A percentile compares a stretch with the other conserved stretches of the same genome.
Evolutionary conservation across 176 grass and related monocot genomes (phyloP).

Genomic region (Paspalum notatum): DNA sequence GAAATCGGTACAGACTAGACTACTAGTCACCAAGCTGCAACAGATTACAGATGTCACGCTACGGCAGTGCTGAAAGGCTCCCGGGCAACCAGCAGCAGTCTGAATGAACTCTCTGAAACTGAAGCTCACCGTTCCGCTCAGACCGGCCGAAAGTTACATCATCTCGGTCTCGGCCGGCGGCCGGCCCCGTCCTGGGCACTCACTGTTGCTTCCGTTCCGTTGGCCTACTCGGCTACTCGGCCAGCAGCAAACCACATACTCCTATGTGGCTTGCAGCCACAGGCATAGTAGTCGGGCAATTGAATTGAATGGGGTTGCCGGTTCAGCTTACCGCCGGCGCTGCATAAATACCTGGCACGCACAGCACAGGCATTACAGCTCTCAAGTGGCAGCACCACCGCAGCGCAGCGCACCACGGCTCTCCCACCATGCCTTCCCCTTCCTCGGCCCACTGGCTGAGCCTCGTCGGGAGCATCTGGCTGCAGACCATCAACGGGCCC

Average conservation of each 20-base stretch:
- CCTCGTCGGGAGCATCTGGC: conserved; percentile 94
- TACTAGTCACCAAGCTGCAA: background rate
- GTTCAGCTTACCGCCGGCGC: conserved; percentile 34
- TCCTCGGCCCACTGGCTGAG: conserved; percentile 80
- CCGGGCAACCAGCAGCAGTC: conserved; percentile 7
- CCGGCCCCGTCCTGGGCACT: background rate
- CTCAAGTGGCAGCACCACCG: conserved; percentile 38
- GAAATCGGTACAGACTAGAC: background rate
- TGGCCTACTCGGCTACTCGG: conserved; percentile 29
- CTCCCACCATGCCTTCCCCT: conserved; percentile 59
- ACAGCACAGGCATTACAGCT: conserved; percentile 35
- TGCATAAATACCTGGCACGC: conserved; percentile 62
- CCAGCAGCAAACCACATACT: conserved; percentile 60
- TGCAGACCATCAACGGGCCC: conserved; percentile 89
- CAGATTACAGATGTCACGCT: conserved; percentile 32
- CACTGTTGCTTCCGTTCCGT: background rate
- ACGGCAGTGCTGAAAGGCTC: background rate
- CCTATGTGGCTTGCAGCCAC: conserved; percentile 49
- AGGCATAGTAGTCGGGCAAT: conserved; percentile 44
- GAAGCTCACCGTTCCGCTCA: background rate
- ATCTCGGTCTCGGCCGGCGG: background rate
- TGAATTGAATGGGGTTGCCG: conserved; percentile 40
- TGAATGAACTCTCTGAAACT: background rate
- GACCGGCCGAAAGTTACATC: conserved; percentile 50
- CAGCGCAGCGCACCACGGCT: background rate